Evolutionary conservation across 2,329 filamentous ascomycete genomes (phyloP).

Genomic region (Aureobasidium melanogenum): DNA sequence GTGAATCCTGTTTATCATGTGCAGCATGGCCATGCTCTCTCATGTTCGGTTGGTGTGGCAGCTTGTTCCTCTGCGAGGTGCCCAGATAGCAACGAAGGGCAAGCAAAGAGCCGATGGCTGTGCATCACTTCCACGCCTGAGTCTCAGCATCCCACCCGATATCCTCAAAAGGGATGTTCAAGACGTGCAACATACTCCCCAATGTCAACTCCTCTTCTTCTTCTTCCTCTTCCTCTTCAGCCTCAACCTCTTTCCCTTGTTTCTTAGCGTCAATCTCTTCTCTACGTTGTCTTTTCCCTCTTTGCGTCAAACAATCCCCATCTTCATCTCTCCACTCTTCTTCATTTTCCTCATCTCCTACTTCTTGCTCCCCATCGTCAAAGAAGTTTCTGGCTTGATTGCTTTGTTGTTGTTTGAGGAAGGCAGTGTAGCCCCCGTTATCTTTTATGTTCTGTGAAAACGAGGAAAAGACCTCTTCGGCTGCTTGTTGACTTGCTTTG

Average conservation of each 20-base stretch:
- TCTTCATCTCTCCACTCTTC: constrained; percentile 25
- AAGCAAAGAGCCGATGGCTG: neutral
- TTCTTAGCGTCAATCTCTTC: constrained; percentile 35
- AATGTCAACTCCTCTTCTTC: constrained; percentile 55
- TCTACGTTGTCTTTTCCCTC: constrained; percentile 41
- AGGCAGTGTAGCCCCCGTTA: constrained; percentile 53
- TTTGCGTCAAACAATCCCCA: constrained; percentile 34
- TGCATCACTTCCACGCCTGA: constrained; percentile 43
- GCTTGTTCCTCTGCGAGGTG: neutral
- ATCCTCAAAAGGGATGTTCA: constrained; percentile 54
- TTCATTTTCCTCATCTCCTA: constrained; percentile 19
- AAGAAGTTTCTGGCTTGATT: constrained; percentile 24
- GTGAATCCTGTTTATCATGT: neutral
- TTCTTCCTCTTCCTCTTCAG: constrained; percentile 22
- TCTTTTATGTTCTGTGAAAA: constrained; percentile 52
- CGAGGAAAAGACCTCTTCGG: constrained; percentile 56
- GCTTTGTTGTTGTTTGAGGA: constrained; percentile 34
- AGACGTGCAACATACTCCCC: constrained; percentile 57
- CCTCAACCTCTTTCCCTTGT: constrained; percentile 25
- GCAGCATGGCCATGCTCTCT: neutral
- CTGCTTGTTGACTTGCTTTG: constrained; percentile 49
- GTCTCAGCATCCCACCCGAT: constrained; percentile 53
- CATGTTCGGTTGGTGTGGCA: neutral
- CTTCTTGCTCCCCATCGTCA: neutral
- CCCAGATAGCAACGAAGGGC: neutral